Evolutionary conservation across 1,284 basidiomycete genomes (phyloP).

Genomic region (Austroboletus olivaceoglutinosus): DNA sequence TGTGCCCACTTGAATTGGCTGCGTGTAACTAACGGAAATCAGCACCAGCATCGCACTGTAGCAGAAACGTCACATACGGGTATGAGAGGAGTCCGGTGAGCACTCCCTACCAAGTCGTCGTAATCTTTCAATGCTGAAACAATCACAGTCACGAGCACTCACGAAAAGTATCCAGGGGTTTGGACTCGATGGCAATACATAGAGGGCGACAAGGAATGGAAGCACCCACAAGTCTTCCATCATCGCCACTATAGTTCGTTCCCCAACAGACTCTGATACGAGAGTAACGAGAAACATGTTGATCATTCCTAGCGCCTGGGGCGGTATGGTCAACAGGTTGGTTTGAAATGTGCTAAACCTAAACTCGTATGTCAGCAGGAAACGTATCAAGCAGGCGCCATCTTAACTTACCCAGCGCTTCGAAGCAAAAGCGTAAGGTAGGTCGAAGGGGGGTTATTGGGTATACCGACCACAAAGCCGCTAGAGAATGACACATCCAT

Average conservation of each 20-base stretch:
- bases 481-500: slow-evolving; percentile 19
- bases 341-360: slow-evolving; percentile 60
- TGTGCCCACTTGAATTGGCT: slow-evolving; percentile 35
- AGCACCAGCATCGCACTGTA: not conserved
- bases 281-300: slow-evolving; percentile 44
- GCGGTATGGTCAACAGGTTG: slow-evolving; percentile 61
- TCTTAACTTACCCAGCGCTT: slow-evolving; percentile 44
- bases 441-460: slow-evolving; percentile 43
- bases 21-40: slow-evolving; percentile 25
- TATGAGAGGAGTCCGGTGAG: slow-evolving; percentile 2
- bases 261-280: slow-evolving; percentile 47
- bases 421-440: slow-evolving; percentile 49
- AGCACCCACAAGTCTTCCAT: slow-evolving; percentile 46
- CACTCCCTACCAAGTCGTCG: slow-evolving; percentile 20
- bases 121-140: too few relatives aligned
- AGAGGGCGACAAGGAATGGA: slow-evolving; percentile 51
- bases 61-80: slow-evolving; percentile 27
- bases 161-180: slow-evolving; percentile 51
- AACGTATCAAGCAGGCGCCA: not conserved
- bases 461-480: slow-evolving; percentile 47
- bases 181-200: slow-evolving; percentile 42
- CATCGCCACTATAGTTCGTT: slow-evolving; percentile 47
- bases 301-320: slow-evolving; percentile 41
- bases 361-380: not conserved
- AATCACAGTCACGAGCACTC: slow-evolving; percentile 4